Evolutionary conservation across 2,329 filamentous ascomycete species (phyloP), one percentile per base, ranked within the genome.

Genomic region (Stagonosporopsis chrysanthemi): DNA sequence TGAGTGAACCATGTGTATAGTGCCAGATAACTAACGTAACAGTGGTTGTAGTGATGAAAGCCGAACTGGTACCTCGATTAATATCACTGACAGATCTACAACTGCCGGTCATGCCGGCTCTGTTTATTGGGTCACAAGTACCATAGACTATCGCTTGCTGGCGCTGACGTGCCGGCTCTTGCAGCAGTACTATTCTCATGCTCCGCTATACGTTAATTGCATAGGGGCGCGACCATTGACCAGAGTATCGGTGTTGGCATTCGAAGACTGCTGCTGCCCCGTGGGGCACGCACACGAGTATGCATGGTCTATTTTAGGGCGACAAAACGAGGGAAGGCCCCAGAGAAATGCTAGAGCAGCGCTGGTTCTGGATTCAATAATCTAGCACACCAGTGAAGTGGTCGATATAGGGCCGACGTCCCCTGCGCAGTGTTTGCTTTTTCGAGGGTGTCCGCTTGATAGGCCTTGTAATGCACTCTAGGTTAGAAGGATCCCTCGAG

Each of bases 311-410:
- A 31, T 41, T 22, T 33, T 35, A 2, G 52, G 23, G 9, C 29
- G 36, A 17, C 36, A 9, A 19, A 33, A 19, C 28, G 22, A 22
- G 12, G 4, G 7, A 38, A n/a, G 7, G 4, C 6, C n/a, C 39
- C 14, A 35, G 4, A 17, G 11, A n/a, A 28, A n/a, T 23, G 24
- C n/a, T 17, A 31, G 28, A 29, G 36, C 29, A 12, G 35, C 29
- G 29, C 11, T 9, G 12, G 7, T 4, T n/a, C 31, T n/a, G 14
- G 38, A 28, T 15, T 35, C 19, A 26, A 48, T 19, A 36, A 24
- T 23, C 29, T 43, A 23, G 29, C 17, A 15, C 23, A 46, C 38
- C 47, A 31, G 42, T 56, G 42, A 56, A 29, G 38, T 26, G 17
- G 11, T 26, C 17, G 15, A n/a, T 17, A 33, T 22, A 7, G 41